A percentile compares a stretch with the other conserved stretches of the same genome.
phyloP scores from a whole-genome alignment of 2,329 filamentous ascomycete genomes.

The Sodiomyces alkalinus region DNA sequence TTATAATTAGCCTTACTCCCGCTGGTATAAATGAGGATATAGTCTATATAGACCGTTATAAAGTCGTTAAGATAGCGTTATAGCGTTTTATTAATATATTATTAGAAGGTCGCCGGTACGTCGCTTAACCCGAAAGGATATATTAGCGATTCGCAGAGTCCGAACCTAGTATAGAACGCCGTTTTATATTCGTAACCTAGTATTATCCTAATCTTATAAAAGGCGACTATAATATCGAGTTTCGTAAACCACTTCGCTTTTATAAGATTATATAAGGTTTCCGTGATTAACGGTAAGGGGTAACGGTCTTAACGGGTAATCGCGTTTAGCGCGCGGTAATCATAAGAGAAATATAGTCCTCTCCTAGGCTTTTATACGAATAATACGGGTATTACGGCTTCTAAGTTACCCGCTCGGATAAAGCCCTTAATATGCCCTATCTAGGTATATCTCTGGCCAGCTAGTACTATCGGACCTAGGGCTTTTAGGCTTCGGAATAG shows the following conservation, averaged over 20 bases:
- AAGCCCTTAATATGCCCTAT: no score
- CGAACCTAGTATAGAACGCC: not conserved
- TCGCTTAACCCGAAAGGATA: not conserved
- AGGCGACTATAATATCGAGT: not conserved
- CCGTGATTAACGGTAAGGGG: not conserved
- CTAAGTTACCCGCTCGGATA: conserved; percentile 1
- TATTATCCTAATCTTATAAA: not conserved
- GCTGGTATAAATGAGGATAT: conserved; percentile 1
- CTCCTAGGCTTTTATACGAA: not conserved
- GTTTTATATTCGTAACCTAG: not conserved
- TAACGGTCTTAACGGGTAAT: not conserved
- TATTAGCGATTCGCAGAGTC: not conserved
- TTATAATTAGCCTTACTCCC: not conserved
- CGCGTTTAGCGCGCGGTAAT: not conserved
- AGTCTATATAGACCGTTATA: conserved; percentile 1
- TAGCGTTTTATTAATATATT: conserved; percentile 1
- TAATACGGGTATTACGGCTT: not conserved
- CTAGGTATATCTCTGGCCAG: no score
- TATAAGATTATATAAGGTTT: not conserved
- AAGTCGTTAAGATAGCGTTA: conserved; percentile 1
- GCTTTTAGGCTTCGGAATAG: no score
- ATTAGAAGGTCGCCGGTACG: not conserved
- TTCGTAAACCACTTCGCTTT: not conserved
- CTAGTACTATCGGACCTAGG: no score
- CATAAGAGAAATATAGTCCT: not conserved